Evolutionary conservation across 169 alveolate species (phyloP).

Genomic region (Neospora caninum): DNA sequence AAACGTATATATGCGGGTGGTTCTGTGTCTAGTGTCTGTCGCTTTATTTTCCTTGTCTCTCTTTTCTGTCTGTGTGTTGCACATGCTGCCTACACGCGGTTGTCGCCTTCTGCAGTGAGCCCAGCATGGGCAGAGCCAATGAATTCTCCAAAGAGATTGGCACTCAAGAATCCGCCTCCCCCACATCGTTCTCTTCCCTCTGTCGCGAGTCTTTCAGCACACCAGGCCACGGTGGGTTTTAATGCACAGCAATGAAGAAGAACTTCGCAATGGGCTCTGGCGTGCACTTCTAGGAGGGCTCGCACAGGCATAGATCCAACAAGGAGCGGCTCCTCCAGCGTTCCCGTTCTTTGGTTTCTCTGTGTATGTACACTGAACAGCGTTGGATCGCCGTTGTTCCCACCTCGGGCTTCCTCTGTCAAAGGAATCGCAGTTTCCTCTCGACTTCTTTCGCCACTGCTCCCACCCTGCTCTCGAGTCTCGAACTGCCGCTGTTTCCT

Average conservation of each 20-base stretch:
- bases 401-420: constrained; percentile 16
- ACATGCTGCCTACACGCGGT: constrained; percentile 57
- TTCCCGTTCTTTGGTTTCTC: neutral
- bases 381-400: neutral
- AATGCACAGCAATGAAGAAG: constrained; percentile 72
- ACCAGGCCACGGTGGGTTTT: constrained; percentile 75
- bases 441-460: neutral
- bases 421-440: neutral
- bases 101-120: constrained; percentile 82
- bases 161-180: constrained; percentile 15
- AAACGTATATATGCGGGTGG: too few relatives aligned
- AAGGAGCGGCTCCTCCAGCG: neutral
- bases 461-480: neutral
- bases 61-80: too few relatives aligned
- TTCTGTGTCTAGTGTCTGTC: too few relatives aligned
- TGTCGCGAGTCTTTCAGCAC: constrained; percentile 65
- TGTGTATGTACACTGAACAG: too few relatives aligned
- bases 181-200: constrained; percentile 32
- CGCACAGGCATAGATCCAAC: constrained; percentile 11
- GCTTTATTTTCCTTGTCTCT: too few relatives aligned
- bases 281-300: constrained; percentile 7
- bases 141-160: constrained; percentile 23
- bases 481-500: neutral
- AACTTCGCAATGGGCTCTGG: constrained; percentile 26
- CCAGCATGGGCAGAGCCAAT: constrained; percentile 69